Percentiles rank a stretch among this genome's conserved stretches.
Conservation (phyloP, 257 asterid genomes). For the Scutellaria minor region DNA sequence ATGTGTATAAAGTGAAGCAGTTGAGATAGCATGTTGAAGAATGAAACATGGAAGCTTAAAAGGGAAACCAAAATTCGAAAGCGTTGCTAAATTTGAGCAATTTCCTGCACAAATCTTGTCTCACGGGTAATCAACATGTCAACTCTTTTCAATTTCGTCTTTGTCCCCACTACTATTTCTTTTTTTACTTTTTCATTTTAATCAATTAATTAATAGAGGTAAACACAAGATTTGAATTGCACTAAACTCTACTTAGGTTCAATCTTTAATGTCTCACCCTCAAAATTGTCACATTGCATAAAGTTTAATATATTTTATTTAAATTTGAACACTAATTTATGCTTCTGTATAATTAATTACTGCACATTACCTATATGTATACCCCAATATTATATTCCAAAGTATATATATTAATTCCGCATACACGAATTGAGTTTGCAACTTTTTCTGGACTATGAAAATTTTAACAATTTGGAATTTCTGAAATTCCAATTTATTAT, state of each 20-base stretch:
- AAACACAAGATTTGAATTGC: constrained; percentile 21
- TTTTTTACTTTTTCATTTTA: not conserved
- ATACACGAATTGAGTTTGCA: no score
- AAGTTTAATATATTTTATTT: no score
- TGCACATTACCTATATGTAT: no score
- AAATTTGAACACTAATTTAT: no score
- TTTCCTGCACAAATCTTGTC: constrained; percentile 36
- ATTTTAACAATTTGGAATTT: no score
- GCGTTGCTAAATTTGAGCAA: constrained; percentile 34
- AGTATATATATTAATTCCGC: no score
- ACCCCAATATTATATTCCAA: no score
- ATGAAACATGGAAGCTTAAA: constrained; percentile 26
- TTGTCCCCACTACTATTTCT: constrained; percentile 1
- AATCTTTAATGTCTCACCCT: no score
- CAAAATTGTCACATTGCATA: no score
- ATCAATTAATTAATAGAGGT: not conserved
- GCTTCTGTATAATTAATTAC: no score
- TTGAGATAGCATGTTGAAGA: constrained; percentile 27
- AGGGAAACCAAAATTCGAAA: constrained; percentile 17
- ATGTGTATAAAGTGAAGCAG: constrained; percentile 28
- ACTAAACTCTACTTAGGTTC: not conserved
- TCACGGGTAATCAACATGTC: constrained; percentile 20
- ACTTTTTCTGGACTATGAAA: no score
- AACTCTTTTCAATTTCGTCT: not conserved
- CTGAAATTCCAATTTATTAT: no score